phyloP scores from a whole-genome alignment of 352 stramenopile genomes.

The Phytophthora tubulina region DNA sequence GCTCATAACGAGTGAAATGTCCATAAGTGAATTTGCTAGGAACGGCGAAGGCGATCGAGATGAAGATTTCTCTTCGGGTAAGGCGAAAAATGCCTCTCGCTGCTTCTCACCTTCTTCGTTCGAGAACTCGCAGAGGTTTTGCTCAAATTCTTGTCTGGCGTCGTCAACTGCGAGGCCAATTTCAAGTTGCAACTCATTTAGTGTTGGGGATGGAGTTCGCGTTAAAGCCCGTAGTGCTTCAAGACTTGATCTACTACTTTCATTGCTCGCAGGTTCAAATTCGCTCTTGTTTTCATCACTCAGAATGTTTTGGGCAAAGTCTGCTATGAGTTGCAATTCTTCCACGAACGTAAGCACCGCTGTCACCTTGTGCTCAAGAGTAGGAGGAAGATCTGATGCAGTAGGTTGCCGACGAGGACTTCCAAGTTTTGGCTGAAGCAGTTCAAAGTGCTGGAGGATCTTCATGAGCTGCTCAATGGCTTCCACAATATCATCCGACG shows the following conservation, averaged over 20 bases:
- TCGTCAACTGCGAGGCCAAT: constrained; percentile 29
- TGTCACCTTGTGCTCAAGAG: constrained; percentile 47
- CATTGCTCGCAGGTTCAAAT: constrained; percentile 37
- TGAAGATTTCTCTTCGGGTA: neutral
- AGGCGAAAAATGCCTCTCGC: constrained; percentile 14
- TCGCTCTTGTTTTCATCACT: constrained; percentile 53
- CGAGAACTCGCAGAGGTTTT: constrained; percentile 27
- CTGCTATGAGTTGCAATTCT: constrained; percentile 61
- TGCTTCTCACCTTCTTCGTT: constrained; percentile 23
- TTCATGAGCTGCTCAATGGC: constrained; percentile 55
- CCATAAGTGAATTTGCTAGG: constrained; percentile 66
- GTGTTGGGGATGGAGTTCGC: constrained; percentile 45
- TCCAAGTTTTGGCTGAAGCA: constrained; percentile 45
- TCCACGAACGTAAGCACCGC: constrained; percentile 64
- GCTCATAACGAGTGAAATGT: constrained; percentile 84
- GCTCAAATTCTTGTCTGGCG: constrained; percentile 9
- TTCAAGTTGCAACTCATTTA: constrained; percentile 37
- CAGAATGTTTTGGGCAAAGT: constrained; percentile 72
- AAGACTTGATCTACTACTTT: constrained; percentile 60
- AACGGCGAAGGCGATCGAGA: constrained; percentile 35
- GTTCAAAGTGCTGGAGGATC: constrained; percentile 51
- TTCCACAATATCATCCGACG: constrained; percentile 35
- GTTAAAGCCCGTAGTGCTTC: constrained; percentile 38
- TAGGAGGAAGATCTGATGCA: constrained; percentile 14
- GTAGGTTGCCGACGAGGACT: constrained; percentile 29